phyloP scores from a whole-genome alignment of 306 rosid species.

The Astragalus membranaceus region DNA sequence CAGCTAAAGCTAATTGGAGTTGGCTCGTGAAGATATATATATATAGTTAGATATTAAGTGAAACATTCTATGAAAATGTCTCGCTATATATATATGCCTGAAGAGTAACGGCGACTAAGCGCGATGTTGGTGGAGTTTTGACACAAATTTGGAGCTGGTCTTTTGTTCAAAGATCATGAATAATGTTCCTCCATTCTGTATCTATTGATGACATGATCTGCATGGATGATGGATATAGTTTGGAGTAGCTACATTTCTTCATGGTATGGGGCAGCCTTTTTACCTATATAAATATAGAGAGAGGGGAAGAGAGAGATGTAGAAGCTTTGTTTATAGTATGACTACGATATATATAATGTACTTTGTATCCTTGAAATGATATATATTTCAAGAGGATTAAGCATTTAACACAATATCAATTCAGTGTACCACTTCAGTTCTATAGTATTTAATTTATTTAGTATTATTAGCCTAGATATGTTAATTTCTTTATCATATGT shows the following conservation, averaged over 20 bases:
- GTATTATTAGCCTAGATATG: not conserved
- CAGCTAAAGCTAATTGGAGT: slow-evolving; percentile 66
- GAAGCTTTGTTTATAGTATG: slow-evolving; percentile 26
- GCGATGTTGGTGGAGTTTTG: not conserved
- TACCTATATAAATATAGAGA: not conserved
- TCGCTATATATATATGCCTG: not conserved
- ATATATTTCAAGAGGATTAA: slow-evolving; percentile 26
- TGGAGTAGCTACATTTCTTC: slow-evolving; percentile 20
- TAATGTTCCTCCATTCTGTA: slow-evolving; percentile 3
- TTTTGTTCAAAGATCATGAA: slow-evolving; percentile 4
- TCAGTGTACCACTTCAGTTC: not conserved
- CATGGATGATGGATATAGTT: slow-evolving; percentile 25
- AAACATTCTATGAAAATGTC: slow-evolving; percentile 6
- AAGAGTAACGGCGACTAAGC: not conserved
- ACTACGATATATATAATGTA: slow-evolving; percentile 4
- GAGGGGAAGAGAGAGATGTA: not conserved
- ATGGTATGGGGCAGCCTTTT: not conserved
- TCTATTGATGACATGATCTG: slow-evolving; percentile 10
- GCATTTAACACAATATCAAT: not conserved
- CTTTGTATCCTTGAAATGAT: slow-evolving; percentile 15
- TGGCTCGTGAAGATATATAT: slow-evolving; percentile 31
- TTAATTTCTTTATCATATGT: not conserved
- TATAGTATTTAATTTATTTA: not conserved
- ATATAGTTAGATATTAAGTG: not conserved
- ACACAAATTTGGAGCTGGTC: slow-evolving; percentile 12